phyloP scores from a whole-genome alignment of 2,329 filamentous ascomycete species.

The Xylariaceae sp. region DNA sequence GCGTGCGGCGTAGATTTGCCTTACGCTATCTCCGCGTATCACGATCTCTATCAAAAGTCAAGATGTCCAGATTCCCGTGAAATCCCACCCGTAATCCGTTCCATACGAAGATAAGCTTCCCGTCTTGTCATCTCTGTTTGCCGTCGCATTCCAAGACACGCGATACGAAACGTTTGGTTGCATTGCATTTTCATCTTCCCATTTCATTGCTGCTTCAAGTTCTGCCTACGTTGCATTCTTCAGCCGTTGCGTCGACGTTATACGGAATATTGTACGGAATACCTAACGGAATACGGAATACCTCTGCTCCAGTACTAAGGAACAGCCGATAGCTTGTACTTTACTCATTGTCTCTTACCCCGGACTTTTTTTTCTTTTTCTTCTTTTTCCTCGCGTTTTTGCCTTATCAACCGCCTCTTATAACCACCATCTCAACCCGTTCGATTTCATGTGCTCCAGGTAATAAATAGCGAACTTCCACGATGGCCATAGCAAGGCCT shows the following conservation, averaged over 20 bases:
- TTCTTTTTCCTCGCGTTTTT: constrained; percentile 1
- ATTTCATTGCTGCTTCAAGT: background rate
- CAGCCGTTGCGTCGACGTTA: background rate
- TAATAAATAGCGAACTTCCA: constrained; percentile 29
- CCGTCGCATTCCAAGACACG: background rate
- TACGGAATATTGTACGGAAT: too few relatives aligned
- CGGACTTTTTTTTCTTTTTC: background rate
- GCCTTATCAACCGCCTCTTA: background rate
- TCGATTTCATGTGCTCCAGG: constrained; percentile 27
- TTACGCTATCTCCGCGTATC: background rate
- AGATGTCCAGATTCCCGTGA: background rate
- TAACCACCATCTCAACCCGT: constrained; percentile 2
- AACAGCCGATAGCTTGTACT: background rate
- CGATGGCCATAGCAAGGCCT: constrained; percentile 80
- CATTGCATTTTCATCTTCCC: background rate
- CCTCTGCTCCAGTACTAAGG: too few relatives aligned
- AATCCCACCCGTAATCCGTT: background rate
- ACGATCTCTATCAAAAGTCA: background rate
- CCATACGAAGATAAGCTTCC: background rate
- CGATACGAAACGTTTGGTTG: background rate
- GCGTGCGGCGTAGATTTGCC: background rate
- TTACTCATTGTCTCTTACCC: background rate
- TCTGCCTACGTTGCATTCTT: background rate
- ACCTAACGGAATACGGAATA: too few relatives aligned
- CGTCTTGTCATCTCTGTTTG: background rate